phyloP scores from a whole-genome alignment of 495 filamentous ascomycete genomes.

The Barbatosphaeria neglecta region DNA sequence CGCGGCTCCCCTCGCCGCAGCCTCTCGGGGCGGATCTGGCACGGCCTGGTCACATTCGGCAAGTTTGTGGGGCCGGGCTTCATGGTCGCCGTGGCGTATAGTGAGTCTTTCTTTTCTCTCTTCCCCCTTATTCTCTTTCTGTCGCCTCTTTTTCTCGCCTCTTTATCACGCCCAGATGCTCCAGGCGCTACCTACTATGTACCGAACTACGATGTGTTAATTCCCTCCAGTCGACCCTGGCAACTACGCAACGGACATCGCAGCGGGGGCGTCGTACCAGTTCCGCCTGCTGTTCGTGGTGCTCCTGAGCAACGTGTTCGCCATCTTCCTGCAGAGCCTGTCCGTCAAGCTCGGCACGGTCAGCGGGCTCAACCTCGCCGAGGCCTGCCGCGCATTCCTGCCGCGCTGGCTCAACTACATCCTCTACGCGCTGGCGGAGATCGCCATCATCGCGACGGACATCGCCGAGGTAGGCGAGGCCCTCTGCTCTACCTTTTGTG shows the following conservation, averaged over 20 bases:
- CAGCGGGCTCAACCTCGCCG: constrained; percentile 70
- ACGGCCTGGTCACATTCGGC: constrained; percentile 47
- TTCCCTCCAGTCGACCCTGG: constrained; percentile 60
- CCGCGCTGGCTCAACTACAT: constrained; percentile 65
- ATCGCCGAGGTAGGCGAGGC: constrained; percentile 71
- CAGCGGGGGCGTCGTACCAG: constrained; percentile 53
- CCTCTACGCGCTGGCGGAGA: constrained; percentile 66
- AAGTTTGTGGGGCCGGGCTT: constrained; percentile 83
- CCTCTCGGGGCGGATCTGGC: constrained; percentile 13
- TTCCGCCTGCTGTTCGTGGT: constrained; percentile 71
- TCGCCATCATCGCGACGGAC: constrained; percentile 77
- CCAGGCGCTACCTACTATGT: too few species aligned
- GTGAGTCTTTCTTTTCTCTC: constrained; percentile 14
- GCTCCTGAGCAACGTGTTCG: constrained; percentile 72
- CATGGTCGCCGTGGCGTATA: constrained; percentile 62
- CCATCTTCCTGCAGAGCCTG: constrained; percentile 70
- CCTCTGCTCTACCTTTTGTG: too few species aligned
- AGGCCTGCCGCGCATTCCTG: constrained; percentile 65
- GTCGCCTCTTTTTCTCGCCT: constrained; percentile 4
- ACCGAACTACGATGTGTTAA: too few species aligned
- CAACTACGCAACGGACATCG: constrained; percentile 78
- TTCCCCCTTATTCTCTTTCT: background rate
- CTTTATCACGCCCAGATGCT: too few species aligned
- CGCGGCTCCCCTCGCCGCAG: background rate
- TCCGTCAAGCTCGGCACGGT: constrained; percentile 80